Base-by-base conservation (phyloP, 805 yeast species). In the Pichia californica region DNA sequence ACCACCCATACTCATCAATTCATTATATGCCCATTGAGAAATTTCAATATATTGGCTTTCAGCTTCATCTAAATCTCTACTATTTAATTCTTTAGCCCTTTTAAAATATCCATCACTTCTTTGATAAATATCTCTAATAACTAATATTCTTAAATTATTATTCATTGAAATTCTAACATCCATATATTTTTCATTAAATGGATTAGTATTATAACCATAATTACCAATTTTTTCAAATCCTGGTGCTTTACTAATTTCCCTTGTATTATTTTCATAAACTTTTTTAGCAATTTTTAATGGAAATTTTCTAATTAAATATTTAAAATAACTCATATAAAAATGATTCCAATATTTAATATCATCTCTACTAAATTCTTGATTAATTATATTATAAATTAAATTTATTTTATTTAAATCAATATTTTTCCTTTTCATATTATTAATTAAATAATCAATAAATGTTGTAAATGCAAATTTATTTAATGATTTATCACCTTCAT, bases 281-380 rank as follows among this genome's bases (percentile, higher is more conserved):
- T 38, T 41, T 25, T 53, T 52, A 1, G 62, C 55, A 10, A 46
- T 37, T 1, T 47, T 39, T 11, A 54, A 31, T 9, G 64, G 58
- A 35, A 48, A 56, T 15, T 53, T 54, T 31, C 59, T 44, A 19
- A 46, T 48, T 32, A 62, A 37, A 37, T 62, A 62, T 31, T 62
- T 64, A 52, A 64, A 55, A 38, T 64, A 65, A 0, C 53, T 33
- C 28, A 54, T 36, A n/a, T 44, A 41, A 56, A 63, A 65, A 37
- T 54, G 50, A 27, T 52, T 55, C 66, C 66, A 65, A 36, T 58
- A 61, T 19, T 53, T 49, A 15, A 41, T 40, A 37, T 63, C 61
- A n/a, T n/a, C n/a, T n/a, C n/a, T n/a, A 5, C 23, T 39, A 5
- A 7, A 44, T n/a, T 15, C 16, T 19, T 41, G 36, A 3, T 31